A percentile compares a stretch with the other conserved stretches of the same genome.
Evolutionary conservation across 305 asterid genomes (phyloP).

Genomic region (Fraxinus albicans): DNA sequence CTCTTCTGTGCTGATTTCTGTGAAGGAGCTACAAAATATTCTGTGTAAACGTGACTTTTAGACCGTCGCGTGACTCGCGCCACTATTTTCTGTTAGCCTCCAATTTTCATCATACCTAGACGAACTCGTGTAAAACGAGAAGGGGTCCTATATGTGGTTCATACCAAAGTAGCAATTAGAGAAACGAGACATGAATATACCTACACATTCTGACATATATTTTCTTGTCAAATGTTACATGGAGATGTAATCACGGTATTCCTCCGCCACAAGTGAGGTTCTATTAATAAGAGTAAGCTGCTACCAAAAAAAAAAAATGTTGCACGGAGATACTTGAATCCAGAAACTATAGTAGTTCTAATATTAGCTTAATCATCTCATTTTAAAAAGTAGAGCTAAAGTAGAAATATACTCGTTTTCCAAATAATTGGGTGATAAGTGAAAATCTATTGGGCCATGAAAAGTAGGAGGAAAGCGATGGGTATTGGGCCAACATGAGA

Average conservation of each 20-base stretch:
- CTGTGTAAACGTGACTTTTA: not conserved
- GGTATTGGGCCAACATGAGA: conserved; percentile 14
- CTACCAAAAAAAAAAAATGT: not conserved
- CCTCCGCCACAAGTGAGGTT: no score
- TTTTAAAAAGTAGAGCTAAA: not conserved
- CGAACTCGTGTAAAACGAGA: not conserved
- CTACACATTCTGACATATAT: not conserved
- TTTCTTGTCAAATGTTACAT: not conserved
- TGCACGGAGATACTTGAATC: not conserved
- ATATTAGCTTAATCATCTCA: not conserved
- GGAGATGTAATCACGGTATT: no score
- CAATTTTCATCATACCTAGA: not conserved
- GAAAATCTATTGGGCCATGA: not conserved
- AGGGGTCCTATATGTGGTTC: not conserved
- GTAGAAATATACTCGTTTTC: not conserved
- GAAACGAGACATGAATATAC: not conserved
- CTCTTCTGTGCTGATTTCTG: not conserved
- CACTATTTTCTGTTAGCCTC: not conserved
- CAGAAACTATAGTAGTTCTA: not conserved
- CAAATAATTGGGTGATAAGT: not conserved
- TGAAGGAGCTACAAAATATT: not conserved
- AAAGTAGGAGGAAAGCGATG: not conserved
- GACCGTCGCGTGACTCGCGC: not conserved
- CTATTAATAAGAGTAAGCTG: no score
- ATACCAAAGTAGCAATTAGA: not conserved